Percentiles rank a stretch among this genome's conserved stretches.
Conservation (phyloP, 2,329 filamentous ascomycete species). For the Orbilia javanica region DNA sequence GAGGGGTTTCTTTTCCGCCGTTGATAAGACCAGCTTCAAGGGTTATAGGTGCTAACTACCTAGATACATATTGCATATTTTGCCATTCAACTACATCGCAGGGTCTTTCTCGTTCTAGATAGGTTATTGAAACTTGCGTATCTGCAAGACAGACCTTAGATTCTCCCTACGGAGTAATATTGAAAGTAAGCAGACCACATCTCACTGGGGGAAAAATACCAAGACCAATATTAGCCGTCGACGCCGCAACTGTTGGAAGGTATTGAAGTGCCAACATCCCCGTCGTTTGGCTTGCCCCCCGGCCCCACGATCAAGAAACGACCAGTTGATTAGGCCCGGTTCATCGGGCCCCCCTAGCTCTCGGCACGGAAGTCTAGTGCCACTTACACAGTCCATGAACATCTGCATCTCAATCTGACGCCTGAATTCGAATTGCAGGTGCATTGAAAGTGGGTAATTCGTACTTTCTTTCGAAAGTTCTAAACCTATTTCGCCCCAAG, state of each 20-base stretch:
- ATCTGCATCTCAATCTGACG: conserved; percentile 8
- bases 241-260: conserved; percentile 15
- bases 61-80: neutral
- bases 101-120: neutral
- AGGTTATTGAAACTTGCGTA: conserved; percentile 5
- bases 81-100: neutral
- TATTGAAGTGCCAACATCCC: neutral
- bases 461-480: neutral
- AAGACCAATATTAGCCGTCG: conserved; percentile 53
- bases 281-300: neutral
- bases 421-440: conserved; percentile 43
- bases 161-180: conserved; percentile 24
- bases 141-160: neutral
- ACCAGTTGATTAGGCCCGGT: conserved; percentile 2
- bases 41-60: conserved; percentile 6
- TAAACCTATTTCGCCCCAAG: conserved; percentile 7
- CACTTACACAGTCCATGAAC: conserved; percentile 12
- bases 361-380: conserved; percentile 12
- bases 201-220: neutral
- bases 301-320: conserved; percentile 23
- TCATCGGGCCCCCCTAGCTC: conserved; percentile 17
- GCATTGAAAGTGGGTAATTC: conserved; percentile 23
- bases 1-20: neutral
- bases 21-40: conserved; percentile 44
- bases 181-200: conserved; percentile 18